Base-by-base conservation (phyloP, 257 asterid genomes). In the Leptodermis oblonga region DNA sequence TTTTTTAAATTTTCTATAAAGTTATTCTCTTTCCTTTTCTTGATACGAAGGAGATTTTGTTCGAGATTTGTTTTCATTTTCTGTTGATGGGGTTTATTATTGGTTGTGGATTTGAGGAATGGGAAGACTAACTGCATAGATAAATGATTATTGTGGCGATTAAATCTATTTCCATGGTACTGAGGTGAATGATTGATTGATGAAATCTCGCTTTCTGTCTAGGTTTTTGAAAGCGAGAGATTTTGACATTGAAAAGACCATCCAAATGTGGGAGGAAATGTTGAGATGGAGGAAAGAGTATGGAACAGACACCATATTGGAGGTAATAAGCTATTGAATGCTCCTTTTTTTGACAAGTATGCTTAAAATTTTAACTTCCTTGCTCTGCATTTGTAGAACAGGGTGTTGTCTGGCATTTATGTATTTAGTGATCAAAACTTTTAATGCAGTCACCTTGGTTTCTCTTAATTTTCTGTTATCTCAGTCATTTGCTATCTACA, bases 191-290 rank as follows among this genome's bases (percentile, higher is more conserved):
- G 63, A 23, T 68, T 31, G 28, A 52, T 68, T 22, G 5, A 22
- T 37, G 18, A 37, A 63, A 41, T 52, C 65, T 64, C 15, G 28
- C 49, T 49, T 45, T 28, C 67, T 81, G 63, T 59, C 34, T 80
- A 93, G 98, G 75, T 93, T 93, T 77, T 67, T 90, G 81, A 93
- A 93, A 86, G 95, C 97, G 34, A 87, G 94, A 78, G 96, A 90
- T 69, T 87, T 92, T 48, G 64, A 84, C 82, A 71, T 81, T 55
- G 85, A 82, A 39, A 84, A 80, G 73, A 88, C 97, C 73, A 78
- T 87, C 64, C 88, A 77, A 67, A 90, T 87, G 95, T 93, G 98
- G 98, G 95, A 90, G 79, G 97, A 90, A 73, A 88, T 90, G 97
- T 95, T 93, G 73, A 86, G 75, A 56, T 93, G 98, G 98, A 88